A percentile compares a stretch with the other conserved stretches of the same genome.
Evolutionary conservation across 202 grass and related monocot genomes (phyloP).

Genomic region (Carex sylvatica): DNA sequence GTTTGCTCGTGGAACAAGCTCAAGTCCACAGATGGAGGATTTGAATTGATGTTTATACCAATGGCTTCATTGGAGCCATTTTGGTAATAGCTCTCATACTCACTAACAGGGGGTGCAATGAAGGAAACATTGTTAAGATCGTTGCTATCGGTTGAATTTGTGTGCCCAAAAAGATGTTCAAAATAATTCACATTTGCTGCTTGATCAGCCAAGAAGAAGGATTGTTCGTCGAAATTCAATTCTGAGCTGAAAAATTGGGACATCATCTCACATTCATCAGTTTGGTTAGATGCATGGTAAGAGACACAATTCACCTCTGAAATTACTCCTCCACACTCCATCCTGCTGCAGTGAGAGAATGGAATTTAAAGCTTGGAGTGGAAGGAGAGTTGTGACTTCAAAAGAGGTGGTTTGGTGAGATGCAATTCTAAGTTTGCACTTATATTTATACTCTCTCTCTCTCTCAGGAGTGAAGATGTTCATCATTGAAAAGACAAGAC

Average conservation of each 20-base stretch:
- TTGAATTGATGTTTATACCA: constrained; percentile 33
- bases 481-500: neutral
- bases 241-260: constrained; percentile 43
- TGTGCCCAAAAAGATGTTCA: constrained; percentile 35
- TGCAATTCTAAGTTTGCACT: neutral
- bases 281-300: constrained; percentile 31
- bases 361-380: neutral
- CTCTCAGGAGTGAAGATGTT: neutral
- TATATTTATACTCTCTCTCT: constrained; percentile 19
- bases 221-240: constrained; percentile 32
- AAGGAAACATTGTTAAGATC: constrained; percentile 27
- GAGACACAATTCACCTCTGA: constrained; percentile 38
- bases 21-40: constrained; percentile 30
- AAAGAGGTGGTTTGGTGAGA: constrained; percentile 24
- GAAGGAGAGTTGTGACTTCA: neutral
- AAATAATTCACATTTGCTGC: constrained; percentile 35
- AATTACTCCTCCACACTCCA: constrained; percentile 55
- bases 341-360: constrained; percentile 26
- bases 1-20: constrained; percentile 45
- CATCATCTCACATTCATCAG: constrained; percentile 50
- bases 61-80: constrained; percentile 41
- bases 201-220: constrained; percentile 44
- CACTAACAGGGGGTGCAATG: constrained; percentile 29
- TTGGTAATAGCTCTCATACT: constrained; percentile 43
- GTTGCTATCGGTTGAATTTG: constrained; percentile 40